These are phyloP conservation scores for Penicillium expansum DNA, from an alignment of 2,329 filamentous ascomycete genomes.

Conservation along the genomic window DNA sequence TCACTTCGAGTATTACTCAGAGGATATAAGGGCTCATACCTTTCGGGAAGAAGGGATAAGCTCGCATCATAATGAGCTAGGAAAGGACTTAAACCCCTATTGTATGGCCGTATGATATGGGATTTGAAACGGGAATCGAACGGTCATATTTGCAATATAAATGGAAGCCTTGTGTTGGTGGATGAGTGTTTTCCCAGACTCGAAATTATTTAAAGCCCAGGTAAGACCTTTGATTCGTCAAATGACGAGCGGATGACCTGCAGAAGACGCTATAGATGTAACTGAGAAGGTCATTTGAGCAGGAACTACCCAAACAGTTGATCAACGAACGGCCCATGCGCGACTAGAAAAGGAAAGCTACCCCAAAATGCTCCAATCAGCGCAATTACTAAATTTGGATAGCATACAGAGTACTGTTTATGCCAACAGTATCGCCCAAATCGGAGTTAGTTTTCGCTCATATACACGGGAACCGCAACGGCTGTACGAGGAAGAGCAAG, in stretches of 20 bases:
- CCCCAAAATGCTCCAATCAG: not conserved
- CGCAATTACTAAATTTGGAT: conserved; percentile 1
- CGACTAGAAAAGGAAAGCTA: conserved; percentile 4
- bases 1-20: not conserved
- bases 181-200: conserved; percentile 5
- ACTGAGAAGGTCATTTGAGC: conserved; percentile 29
- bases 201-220: not conserved
- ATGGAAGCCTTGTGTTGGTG: conserved; percentile 10
- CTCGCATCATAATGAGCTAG: not conserved
- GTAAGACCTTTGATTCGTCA: not conserved
- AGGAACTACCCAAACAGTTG: conserved; percentile 19
- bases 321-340: conserved; percentile 33
- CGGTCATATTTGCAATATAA: conserved; percentile 17
- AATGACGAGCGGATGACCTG: conserved; percentile 26
- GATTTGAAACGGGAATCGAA: conserved; percentile 4
- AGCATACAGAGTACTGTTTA: conserved; percentile 1
- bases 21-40: not conserved
- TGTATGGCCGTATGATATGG: not conserved
- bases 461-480: conserved; percentile 9
- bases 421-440: not conserved
- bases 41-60: not conserved
- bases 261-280: conserved; percentile 2
- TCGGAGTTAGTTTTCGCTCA: conserved; percentile 7
- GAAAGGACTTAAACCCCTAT: not conserved
- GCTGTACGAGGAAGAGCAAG: conserved; percentile 21